Evolutionary conservation across 106 monocot species (phyloP).

Genomic region (Ottelia alismoides): DNA sequence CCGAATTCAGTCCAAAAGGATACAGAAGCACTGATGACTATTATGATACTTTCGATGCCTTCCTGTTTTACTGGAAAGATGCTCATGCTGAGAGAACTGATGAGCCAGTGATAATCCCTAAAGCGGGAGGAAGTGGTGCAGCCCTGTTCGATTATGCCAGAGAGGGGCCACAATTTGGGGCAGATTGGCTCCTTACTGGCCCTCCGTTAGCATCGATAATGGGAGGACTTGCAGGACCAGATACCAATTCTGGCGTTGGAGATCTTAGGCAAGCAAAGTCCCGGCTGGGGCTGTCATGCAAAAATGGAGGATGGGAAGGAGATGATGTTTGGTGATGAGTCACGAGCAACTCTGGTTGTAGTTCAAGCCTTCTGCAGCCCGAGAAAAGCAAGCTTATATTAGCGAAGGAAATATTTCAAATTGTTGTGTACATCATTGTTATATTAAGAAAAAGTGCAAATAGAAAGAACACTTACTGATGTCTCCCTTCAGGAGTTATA

Average conservation of each 20-base stretch:
- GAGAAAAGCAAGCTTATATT: conserved; percentile 60
- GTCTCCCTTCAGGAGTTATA: no score
- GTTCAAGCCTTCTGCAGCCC: conserved; percentile 86
- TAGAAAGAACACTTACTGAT: no score
- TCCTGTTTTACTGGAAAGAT: conserved; percentile 50
- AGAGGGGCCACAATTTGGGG: conserved; percentile 94
- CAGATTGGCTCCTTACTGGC: conserved; percentile 84
- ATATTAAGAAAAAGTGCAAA: no score
- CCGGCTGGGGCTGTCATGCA: conserved; percentile 80
- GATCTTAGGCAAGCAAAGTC: conserved; percentile 84
- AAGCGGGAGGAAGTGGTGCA: conserved; percentile 85
- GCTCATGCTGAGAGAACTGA: not conserved
- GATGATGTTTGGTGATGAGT: conserved; percentile 67
- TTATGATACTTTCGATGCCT: conserved; percentile 23
- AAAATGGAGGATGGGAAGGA: conserved; percentile 77
- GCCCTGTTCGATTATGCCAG: conserved; percentile 89
- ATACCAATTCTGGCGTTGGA: conserved; percentile 70
- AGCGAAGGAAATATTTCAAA: no score
- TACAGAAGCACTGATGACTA: conserved; percentile 33
- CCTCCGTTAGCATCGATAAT: conserved; percentile 87
- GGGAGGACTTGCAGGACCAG: conserved; percentile 93
- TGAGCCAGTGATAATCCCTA: conserved; percentile 35
- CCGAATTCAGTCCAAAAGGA: conserved; percentile 20
- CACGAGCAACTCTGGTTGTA: conserved; percentile 42
- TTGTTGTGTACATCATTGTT: no score